These are phyloP conservation scores for Gyrodon lividus DNA, from an alignment of 768 basidiomycete genomes.

Conservation along the genomic window DNA sequence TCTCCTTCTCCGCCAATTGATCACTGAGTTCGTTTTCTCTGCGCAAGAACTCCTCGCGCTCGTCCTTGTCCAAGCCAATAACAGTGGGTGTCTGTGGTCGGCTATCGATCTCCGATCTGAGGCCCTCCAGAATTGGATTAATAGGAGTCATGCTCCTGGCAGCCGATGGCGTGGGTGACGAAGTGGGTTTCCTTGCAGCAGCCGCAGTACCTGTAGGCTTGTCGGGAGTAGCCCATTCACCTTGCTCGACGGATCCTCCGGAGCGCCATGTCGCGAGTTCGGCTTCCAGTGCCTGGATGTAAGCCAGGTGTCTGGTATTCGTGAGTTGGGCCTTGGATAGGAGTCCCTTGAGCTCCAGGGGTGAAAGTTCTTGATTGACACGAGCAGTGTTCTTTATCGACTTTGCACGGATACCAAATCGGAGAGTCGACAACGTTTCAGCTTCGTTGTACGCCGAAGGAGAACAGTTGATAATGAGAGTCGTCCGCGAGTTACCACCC, in stretches of 20 bases:
- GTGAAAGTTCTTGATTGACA: slow-evolving; percentile 96
- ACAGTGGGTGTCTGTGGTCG: slow-evolving; percentile 92
- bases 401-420: slow-evolving; percentile 99
- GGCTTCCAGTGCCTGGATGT: slow-evolving; percentile 87
- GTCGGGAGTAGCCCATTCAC: slow-evolving; percentile 75
- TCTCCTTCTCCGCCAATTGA: slow-evolving; percentile 88
- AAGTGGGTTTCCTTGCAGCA: slow-evolving; percentile 45
- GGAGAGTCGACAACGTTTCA: slow-evolving; percentile 94
- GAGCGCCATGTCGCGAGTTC: slow-evolving; percentile 88
- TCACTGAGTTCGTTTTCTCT: slow-evolving; percentile 97
- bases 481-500: slow-evolving; percentile 92
- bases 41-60: slow-evolving; percentile 94
- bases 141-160: slow-evolving; percentile 72
- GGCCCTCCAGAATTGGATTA: slow-evolving; percentile 68
- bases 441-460: slow-evolving; percentile 96
- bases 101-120: slow-evolving; percentile 72
- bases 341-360: slow-evolving; percentile 90
- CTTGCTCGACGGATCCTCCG: slow-evolving; percentile 80
- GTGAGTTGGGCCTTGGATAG: slow-evolving; percentile 88
- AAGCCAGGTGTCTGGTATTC: slow-evolving; percentile 78
- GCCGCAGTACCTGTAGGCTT: slow-evolving; percentile 48
- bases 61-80: slow-evolving; percentile 88
- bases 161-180: slow-evolving; percentile 66
- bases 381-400: slow-evolving; percentile 99
- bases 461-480: slow-evolving; percentile 99